These are phyloP conservation scores for Ophiosphaerella korrae DNA, from an alignment of 2,329 filamentous ascomycete species.

Conservation along the genomic window DNA sequence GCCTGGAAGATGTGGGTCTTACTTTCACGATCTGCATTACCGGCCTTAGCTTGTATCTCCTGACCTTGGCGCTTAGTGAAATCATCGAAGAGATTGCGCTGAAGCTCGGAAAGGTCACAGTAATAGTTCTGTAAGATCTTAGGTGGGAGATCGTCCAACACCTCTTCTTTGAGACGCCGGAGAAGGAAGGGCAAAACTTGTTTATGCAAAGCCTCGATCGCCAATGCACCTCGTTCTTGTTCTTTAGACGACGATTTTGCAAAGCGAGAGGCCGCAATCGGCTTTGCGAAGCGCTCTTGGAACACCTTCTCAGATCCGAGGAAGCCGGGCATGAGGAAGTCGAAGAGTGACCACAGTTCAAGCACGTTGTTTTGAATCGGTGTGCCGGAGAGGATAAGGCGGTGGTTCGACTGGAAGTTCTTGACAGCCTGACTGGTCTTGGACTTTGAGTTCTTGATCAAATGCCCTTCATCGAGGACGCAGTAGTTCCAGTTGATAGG, in stretches of 20 bases:
- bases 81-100: constrained; percentile 94
- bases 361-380: constrained; percentile 98
- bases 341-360: constrained; percentile 96
- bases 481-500: constrained; percentile 96
- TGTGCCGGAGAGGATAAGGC: constrained; percentile 93
- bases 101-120: constrained; percentile 93
- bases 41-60: constrained; percentile 81
- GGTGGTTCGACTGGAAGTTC: constrained; percentile 85
- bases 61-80: constrained; percentile 94
- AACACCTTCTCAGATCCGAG: constrained; percentile 97
- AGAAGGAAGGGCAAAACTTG: constrained; percentile 96
- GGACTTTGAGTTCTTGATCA: constrained; percentile 98
- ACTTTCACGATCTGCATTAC: constrained; percentile 79
- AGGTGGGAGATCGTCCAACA: constrained; percentile 91
- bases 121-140: constrained; percentile 99
- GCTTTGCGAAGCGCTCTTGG: constrained; percentile 90
- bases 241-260: constrained; percentile 98
- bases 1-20: constrained; percentile 99
- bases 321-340: constrained; percentile 99
- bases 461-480: constrained; percentile 93
- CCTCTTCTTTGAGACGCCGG: constrained; percentile 95
- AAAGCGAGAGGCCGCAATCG: constrained; percentile 90
- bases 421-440: constrained; percentile 96
- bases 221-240: constrained; percentile 93
- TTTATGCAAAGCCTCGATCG: constrained; percentile 98